A percentile compares a stretch with the other conserved stretches of the same genome.
Evolutionary conservation across 75 land plant species (phyloP).

Genomic region (Cryptomeria japonica): DNA sequence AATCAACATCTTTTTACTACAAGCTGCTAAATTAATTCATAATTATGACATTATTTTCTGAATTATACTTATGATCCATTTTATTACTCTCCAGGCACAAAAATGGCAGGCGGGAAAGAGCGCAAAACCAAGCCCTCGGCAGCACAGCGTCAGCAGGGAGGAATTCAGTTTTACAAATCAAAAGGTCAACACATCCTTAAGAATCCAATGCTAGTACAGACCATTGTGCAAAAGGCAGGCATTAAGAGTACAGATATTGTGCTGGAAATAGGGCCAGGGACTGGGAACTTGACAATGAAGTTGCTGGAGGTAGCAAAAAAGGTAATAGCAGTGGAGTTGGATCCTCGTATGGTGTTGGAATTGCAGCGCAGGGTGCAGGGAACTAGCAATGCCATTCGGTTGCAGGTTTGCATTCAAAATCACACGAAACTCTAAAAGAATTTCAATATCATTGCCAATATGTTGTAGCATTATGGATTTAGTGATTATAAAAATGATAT

Average conservation of each 20-base stretch:
- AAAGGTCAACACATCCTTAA: conserved; percentile 89
- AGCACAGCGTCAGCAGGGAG: conserved; percentile 44
- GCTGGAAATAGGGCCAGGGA: conserved; percentile 89
- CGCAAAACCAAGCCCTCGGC: conserved; percentile 39
- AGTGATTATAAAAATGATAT: neutral
- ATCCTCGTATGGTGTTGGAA: conserved; percentile 93
- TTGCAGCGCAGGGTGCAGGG: conserved; percentile 85
- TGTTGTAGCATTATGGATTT: neutral
- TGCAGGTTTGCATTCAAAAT: conserved; percentile 51
- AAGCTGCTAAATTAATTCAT: too few relatives aligned
- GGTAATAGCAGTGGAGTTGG: conserved; percentile 89
- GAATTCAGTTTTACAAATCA: conserved; percentile 76
- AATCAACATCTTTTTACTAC: too few relatives aligned
- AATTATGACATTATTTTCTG: neutral
- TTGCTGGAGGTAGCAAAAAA: conserved; percentile 79
- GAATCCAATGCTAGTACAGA: conserved; percentile 74
- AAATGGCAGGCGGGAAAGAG: conserved; percentile 83
- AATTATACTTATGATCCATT: neutral
- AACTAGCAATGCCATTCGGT: conserved; percentile 50
- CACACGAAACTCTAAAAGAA: neutral
- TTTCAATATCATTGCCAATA: neutral
- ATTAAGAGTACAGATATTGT: conserved; percentile 82
- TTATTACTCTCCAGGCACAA: neutral
- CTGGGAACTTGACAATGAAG: conserved; percentile 92
- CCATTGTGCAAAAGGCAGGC: conserved; percentile 78